phyloP scores from a whole-genome alignment of 345 rosid genomes.

The Rhodomyrtus tomentosa region DNA sequence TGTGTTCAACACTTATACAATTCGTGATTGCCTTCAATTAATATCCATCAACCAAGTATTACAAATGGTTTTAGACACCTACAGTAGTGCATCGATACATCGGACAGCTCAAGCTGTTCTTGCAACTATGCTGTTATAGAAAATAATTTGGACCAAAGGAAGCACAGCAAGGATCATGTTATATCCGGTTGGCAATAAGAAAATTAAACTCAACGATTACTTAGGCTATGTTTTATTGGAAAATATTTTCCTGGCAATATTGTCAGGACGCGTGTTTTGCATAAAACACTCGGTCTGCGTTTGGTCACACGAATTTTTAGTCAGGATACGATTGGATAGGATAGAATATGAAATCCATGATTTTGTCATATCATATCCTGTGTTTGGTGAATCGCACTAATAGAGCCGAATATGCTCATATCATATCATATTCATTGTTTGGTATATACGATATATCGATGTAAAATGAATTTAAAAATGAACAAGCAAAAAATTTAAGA shows the following conservation, averaged over 20 bases:
- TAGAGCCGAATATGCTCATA: too few relatives aligned
- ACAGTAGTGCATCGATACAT: background rate
- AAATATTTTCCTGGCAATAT: background rate
- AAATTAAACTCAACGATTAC: background rate
- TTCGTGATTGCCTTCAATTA: background rate
- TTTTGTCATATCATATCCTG: too few relatives aligned
- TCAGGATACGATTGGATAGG: too few relatives aligned
- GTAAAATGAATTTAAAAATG: too few relatives aligned
- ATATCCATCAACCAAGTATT: background rate
- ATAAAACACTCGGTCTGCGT: too few relatives aligned
- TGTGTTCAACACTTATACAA: background rate
- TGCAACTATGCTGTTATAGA: background rate
- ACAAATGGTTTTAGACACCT: background rate
- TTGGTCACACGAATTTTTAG: too few relatives aligned
- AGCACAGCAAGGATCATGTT: background rate
- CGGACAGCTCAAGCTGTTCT: background rate
- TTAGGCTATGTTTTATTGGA: background rate
- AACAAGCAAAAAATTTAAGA: too few relatives aligned
- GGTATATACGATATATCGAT: too few relatives aligned
- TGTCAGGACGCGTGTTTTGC: too few relatives aligned
- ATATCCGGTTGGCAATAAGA: background rate
- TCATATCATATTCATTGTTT: too few relatives aligned
- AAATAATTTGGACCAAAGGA: background rate
- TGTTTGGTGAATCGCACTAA: too few relatives aligned
- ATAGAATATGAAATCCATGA: too few relatives aligned